Evolutionary conservation across 805 yeast genomes (phyloP), one percentile per base, ranked within the genome.

Genomic region (Candida chauliodis): DNA sequence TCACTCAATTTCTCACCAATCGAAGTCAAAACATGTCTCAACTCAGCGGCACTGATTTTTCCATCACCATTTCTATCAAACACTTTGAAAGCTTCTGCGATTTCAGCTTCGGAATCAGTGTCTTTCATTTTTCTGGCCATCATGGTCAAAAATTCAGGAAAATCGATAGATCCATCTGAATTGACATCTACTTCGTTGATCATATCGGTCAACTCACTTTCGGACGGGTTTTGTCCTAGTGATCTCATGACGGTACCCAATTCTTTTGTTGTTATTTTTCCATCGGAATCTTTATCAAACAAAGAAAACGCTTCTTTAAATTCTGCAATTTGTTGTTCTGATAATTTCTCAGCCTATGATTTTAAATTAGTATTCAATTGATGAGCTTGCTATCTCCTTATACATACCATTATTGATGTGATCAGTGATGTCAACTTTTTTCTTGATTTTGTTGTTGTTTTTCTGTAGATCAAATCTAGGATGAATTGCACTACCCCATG

Each of bases 161-260:
- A 69, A 50, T 69, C 75, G 36, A 69, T 66, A 25, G 71, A 63
- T 27, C 96, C 96, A 66, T 93, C 95, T 52, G 91, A 91, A 69
- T 93, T 93, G 45, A 84, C 83, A 63, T 93, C 99, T 38, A 93
- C 95, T 67, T 93, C 99, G 62, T 91, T 91, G 73, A 93, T 87
- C 84, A 93, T 81, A 61, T 93, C 99, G 40, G 93, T 85, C 54
- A 93, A 83, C 65, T 93, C 99, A 49, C 89, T 81, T 64, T 93
- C 98, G 36, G 95, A 81, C 25, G 99, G 99, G 56, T 91, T 91
- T 65, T 89, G 93, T 37, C 99, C 99, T 57, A 93, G 74, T n/a
- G 97, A 87, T 69, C 99, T 84, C 99, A 93, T 93, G 37, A 93
- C 99, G 3, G 96, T 89, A 48, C 98, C 97, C 51, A 93, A 75